Percentiles rank a stretch among this genome's conserved stretches.
Evolutionary conservation across 202 grass and related monocot genomes (phyloP).

Genomic region (Setaria viridis): DNA sequence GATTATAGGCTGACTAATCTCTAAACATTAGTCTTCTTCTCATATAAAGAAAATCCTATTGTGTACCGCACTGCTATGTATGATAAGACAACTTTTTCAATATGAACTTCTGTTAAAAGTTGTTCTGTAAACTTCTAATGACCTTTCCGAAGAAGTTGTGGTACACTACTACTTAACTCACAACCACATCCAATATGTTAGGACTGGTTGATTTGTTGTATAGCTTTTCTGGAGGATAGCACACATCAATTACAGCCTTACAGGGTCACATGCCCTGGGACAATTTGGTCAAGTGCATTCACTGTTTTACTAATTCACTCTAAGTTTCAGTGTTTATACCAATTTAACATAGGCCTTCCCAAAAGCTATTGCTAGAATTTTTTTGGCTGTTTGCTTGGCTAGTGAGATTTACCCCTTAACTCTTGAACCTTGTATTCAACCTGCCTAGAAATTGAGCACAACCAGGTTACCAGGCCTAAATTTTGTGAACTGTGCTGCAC

Average conservation of each 20-base stretch:
- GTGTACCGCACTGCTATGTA: not conserved
- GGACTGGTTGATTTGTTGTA: not conserved
- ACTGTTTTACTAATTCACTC: not conserved
- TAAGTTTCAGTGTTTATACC: slow-evolving; percentile 22
- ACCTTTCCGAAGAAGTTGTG: not conserved
- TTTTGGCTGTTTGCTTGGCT: not conserved
- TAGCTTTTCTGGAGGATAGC: not conserved
- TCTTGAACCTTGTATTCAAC: not conserved
- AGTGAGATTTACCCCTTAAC: not conserved
- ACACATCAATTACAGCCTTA: slow-evolving; percentile 17
- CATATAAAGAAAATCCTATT: not conserved
- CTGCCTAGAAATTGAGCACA: not conserved
- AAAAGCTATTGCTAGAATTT: not conserved
- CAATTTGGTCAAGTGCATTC: not conserved
- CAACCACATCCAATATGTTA: not conserved
- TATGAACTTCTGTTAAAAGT: not conserved
- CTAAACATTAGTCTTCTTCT: not conserved
- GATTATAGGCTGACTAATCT: not conserved
- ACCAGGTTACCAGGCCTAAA: not conserved
- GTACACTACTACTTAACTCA: not conserved
- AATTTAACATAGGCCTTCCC: not conserved
- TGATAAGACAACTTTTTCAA: not conserved
- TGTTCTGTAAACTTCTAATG: not conserved
- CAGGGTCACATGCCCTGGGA: not conserved
- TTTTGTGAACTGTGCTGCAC: not conserved